Conservation (phyloP, 2,329 filamentous ascomycete genomes). For the Macrophomina pseudophaseolina region DNA sequence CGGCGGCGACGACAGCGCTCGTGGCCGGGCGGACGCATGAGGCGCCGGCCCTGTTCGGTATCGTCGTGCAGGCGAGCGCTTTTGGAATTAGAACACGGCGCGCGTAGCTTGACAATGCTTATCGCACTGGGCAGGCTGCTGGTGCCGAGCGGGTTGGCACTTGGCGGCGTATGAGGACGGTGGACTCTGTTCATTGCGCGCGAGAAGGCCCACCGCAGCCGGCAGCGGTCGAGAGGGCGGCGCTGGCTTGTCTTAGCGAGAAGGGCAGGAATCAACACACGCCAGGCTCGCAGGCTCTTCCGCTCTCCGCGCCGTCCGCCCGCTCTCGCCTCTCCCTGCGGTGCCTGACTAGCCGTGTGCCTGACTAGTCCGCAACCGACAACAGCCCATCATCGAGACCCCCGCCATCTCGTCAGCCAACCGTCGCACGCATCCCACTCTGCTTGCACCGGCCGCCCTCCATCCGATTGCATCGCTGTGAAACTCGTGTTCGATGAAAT, state of each 20-base stretch:
- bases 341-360: background rate
- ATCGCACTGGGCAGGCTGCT: conserved; percentile 6
- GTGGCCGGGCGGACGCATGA: conserved; percentile 13
- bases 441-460: background rate
- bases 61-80: background rate
- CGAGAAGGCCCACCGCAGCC: background rate
- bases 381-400: background rate
- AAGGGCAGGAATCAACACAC: background rate
- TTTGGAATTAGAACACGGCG: background rate
- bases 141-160: conserved; percentile 3
- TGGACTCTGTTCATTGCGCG: background rate
- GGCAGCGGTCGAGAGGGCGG: background rate
- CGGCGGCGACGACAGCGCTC: background rate
- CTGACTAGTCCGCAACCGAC: background rate
- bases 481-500: conserved; percentile 14
- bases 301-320: background rate
- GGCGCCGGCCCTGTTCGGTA: background rate
- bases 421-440: background rate
- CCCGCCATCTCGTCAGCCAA: conserved; percentile 10
- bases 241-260: background rate
- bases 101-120: conserved; percentile 11
- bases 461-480: conserved; percentile 2
- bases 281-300: background rate
- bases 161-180: background rate
- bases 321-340: background rate